A percentile compares a stretch with the other conserved stretches of the same genome.
These are phyloP conservation scores for Mimosa pudica DNA, from an alignment of 306 rosid genomes.

Conservation along the genomic window DNA sequence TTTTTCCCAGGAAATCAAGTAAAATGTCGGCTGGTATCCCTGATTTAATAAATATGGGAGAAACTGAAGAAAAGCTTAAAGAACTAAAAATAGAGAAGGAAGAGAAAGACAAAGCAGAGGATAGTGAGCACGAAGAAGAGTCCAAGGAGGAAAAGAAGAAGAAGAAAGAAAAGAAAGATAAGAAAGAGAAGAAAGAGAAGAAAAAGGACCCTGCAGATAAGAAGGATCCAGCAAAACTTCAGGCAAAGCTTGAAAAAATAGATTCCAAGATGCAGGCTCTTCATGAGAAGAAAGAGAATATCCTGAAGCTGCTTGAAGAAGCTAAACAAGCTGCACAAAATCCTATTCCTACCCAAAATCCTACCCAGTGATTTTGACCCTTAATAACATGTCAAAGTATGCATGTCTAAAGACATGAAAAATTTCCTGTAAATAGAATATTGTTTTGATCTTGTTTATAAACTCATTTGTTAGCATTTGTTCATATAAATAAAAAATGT, in stretches of 20 bases:
- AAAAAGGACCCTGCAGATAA: conserved; percentile 61
- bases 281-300: conserved; percentile 55
- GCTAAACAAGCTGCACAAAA: conserved; percentile 41
- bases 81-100: conserved; percentile 28
- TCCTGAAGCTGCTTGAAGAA: conserved; percentile 51
- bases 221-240: conserved; percentile 55
- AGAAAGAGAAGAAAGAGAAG: conserved; percentile 46
- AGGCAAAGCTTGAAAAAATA: conserved; percentile 59
- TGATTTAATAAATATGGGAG: conserved; percentile 43
- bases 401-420: too few species aligned
- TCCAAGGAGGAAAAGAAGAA: conserved; percentile 46
- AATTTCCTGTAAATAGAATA: too few species aligned
- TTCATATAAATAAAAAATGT: too few species aligned
- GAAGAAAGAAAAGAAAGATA: conserved; percentile 24
- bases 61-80: conserved; percentile 31
- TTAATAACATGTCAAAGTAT: neutral
- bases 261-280: conserved; percentile 56
- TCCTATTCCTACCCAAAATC: conserved; percentile 16
- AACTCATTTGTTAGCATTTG: too few species aligned
- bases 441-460: too few species aligned
- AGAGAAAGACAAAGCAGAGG: conserved; percentile 12
- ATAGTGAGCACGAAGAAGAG: conserved; percentile 19
- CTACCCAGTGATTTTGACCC: neutral
- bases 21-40: conserved; percentile 1
- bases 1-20: conserved; percentile 35